These are phyloP conservation scores for Sequoia sempervirens DNA, from an alignment of 75 land plant genomes.

Conservation along the genomic window DNA sequence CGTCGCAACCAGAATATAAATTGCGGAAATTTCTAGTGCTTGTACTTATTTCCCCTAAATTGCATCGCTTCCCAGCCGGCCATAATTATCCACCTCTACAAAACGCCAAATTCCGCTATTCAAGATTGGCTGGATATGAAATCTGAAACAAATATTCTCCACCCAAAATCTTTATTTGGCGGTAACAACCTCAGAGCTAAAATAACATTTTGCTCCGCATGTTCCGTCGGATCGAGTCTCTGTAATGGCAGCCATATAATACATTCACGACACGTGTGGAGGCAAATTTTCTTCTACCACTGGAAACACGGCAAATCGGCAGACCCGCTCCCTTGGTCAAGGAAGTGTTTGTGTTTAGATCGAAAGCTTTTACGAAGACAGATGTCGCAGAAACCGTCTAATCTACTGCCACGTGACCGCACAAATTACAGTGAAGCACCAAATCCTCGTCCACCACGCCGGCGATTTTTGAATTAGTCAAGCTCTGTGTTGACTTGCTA, in stretches of 20 bases:
- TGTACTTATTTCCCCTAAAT: not conserved
- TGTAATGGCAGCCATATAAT: too few relatives aligned
- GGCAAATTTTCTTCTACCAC: not conserved
- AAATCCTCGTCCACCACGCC: too few relatives aligned
- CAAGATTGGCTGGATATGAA: not conserved
- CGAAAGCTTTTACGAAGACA: not conserved
- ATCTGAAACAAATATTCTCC: not conserved
- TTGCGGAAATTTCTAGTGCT: not conserved
- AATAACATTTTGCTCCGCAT: not conserved
- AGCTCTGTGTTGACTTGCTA: too few relatives aligned
- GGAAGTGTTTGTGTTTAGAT: not conserved
- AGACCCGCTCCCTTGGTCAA: too few relatives aligned
- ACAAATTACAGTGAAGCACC: too few relatives aligned
- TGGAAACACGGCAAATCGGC: not conserved
- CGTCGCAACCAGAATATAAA: not conserved
- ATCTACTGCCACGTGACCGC: not conserved
- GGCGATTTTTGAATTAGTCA: too few relatives aligned
- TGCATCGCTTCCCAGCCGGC: not conserved
- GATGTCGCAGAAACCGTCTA: not conserved
- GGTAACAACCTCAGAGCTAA: not conserved
- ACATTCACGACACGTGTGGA: not conserved
- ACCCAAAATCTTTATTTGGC: not conserved
- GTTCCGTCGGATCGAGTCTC: not conserved
- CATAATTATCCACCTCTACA: not conserved
- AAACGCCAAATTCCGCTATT: too few relatives aligned